A percentile compares a stretch with the other conserved stretches of the same genome.
Evolutionary conservation across 2,329 filamentous ascomycete genomes (phyloP).

Genomic region (Cladosporium halotolerans): DNA sequence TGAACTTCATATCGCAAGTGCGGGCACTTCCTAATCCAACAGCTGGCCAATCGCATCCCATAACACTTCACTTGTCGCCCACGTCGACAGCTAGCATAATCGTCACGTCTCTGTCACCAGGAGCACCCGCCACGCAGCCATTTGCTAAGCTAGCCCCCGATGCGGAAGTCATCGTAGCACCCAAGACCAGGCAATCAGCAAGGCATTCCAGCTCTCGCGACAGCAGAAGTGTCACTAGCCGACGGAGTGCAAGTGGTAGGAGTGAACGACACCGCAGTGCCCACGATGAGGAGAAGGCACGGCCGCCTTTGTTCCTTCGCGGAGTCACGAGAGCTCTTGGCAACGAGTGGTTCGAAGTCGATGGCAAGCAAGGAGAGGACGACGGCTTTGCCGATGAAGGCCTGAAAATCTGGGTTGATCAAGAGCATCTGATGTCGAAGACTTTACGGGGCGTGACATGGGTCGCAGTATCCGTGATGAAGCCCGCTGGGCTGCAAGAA

Average conservation of each 20-base stretch:
- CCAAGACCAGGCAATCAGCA: conserved; percentile 64
- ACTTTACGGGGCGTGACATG: conserved; percentile 70
- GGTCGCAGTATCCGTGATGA: conserved; percentile 79
- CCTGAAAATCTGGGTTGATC: conserved; percentile 78
- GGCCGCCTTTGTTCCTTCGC: conserved; percentile 66
- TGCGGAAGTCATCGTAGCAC: conserved; percentile 94
- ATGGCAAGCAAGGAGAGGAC: conserved; percentile 40
- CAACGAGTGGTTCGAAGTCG: conserved; percentile 63
- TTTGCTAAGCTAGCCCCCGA: conserved; percentile 93
- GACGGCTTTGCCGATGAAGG: conserved; percentile 48
- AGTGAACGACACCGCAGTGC: conserved; percentile 53
- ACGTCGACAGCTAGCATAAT: conserved; percentile 92
- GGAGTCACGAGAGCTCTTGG: conserved; percentile 67
- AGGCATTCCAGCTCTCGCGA: conserved; percentile 65
- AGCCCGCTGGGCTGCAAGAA: conserved; percentile 68
- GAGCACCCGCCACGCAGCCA: conserved; percentile 58
- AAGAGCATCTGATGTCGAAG: conserved; percentile 65
- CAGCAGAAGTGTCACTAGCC: conserved; percentile 71
- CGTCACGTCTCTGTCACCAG: conserved; percentile 74
- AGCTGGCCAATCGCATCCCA: conserved; percentile 59
- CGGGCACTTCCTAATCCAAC: conserved; percentile 82
- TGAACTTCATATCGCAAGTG: conserved; percentile 89
- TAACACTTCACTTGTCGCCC: conserved; percentile 88
- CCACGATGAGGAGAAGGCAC: conserved; percentile 59
- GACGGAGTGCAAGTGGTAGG: conserved; percentile 63